Evolutionary conservation across 352 stramenopile species (phyloP).

Genomic region (Phytopythium kandeliae): DNA sequence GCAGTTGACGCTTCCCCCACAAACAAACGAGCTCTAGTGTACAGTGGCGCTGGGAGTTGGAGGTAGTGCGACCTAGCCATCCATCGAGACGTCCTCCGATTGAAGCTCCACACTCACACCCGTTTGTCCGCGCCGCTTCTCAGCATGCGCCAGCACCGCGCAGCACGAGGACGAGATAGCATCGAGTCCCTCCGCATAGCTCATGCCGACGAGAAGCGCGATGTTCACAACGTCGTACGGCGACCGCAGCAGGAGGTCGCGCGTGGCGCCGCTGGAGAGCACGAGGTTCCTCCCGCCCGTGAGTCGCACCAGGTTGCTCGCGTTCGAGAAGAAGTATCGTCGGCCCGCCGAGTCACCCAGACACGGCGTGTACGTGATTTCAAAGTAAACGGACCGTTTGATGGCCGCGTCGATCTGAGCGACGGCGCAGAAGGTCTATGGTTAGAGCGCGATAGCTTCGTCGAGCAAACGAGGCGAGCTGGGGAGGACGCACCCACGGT

Average conservation of each 20-base stretch:
- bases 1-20: conserved; percentile 5
- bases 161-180: conserved; percentile 50
- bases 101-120: conserved; percentile 34
- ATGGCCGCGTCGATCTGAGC: conserved; percentile 58
- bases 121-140: conserved; percentile 41
- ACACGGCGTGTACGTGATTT: conserved; percentile 75
- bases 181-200: conserved; percentile 63
- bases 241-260: conserved; percentile 71
- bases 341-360: conserved; percentile 69
- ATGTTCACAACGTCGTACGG: conserved; percentile 83
- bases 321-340: conserved; percentile 86
- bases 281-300: conserved; percentile 66
- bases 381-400: conserved; percentile 68
- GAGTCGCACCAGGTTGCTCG: conserved; percentile 66
- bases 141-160: conserved; percentile 54
- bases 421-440: too few relatives aligned
- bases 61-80: conserved; percentile 14
- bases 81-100: conserved; percentile 37
- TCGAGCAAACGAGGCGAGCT: too few relatives aligned
- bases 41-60: not conserved
- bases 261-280: conserved; percentile 63
- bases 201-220: conserved; percentile 63
- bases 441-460: not conserved
- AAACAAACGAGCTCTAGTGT: not conserved
- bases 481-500: conserved; percentile 37